These are phyloP conservation scores for Globisporangium takayamanum DNA, from an alignment of 352 stramenopile genomes.

Conservation along the genomic window DNA sequence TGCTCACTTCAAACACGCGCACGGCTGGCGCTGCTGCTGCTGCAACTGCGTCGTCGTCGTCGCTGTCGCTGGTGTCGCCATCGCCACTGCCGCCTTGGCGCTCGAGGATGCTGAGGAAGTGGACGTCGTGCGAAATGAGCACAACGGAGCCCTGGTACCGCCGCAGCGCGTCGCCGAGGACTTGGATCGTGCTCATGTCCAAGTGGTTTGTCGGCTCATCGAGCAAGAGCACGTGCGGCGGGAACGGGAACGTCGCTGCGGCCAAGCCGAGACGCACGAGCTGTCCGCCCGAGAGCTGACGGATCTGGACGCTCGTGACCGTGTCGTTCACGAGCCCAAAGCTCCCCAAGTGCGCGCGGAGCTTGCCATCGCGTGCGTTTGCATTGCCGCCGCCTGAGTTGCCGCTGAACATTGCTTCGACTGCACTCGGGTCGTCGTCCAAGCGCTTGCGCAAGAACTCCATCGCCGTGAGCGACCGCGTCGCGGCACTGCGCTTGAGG, in stretches of 20 bases:
- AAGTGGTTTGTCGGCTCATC: constrained; percentile 95
- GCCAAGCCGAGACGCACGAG: constrained; percentile 46
- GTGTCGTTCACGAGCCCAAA: constrained; percentile 37
- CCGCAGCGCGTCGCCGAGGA: constrained; percentile 49
- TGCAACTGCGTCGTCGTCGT: constrained; percentile 11
- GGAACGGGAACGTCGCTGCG: constrained; percentile 64
- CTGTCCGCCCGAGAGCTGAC: constrained; percentile 41
- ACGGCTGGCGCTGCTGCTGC: constrained; percentile 8
- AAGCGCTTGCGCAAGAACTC: constrained; percentile 32
- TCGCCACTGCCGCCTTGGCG: constrained; percentile 1
- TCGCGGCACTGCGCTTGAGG: constrained; percentile 47
- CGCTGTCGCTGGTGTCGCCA: background rate
- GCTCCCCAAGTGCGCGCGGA: constrained; percentile 38
- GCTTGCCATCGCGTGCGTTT: constrained; percentile 26
- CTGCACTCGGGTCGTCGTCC: constrained; percentile 20
- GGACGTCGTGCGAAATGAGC: constrained; percentile 60
- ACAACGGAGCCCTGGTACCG: constrained; percentile 50
- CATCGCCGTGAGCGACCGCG: constrained; percentile 30
- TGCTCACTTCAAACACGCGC: constrained; percentile 44
- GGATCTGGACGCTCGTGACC: constrained; percentile 25
- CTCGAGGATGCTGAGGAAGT: constrained; percentile 46
- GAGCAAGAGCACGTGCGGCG: constrained; percentile 91
- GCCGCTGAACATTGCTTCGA: background rate
- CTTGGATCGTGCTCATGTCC: constrained; percentile 87
- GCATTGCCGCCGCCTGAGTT: background rate